A percentile compares a stretch with the other conserved stretches of the same genome.
These are phyloP conservation scores for Comarum palustre DNA, from an alignment of 306 rosid genomes.

Conservation along the genomic window DNA sequence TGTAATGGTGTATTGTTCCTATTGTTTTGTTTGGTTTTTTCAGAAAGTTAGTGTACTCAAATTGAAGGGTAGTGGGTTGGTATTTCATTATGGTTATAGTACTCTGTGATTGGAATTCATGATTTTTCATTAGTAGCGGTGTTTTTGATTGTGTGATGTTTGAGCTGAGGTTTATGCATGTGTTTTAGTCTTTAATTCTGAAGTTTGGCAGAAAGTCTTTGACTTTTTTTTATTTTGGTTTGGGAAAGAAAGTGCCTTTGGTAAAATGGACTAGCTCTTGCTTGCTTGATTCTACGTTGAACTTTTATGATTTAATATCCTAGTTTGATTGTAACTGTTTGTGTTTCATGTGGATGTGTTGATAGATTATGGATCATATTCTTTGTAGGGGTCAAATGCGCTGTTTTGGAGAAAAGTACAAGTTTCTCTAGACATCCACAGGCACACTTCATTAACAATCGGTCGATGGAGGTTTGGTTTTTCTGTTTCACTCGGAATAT, in stretches of 20 bases:
- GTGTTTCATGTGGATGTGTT: slow-evolving; percentile 6
- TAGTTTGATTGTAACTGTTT: neutral
- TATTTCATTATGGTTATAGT: neutral
- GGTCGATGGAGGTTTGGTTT: slow-evolving; percentile 88
- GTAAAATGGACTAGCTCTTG: neutral
- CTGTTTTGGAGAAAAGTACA: slow-evolving; percentile 63
- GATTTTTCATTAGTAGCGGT: neutral
- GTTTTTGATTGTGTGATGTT: neutral
- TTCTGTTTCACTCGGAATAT: slow-evolving; percentile 15
- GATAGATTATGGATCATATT: neutral
- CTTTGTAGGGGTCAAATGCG: slow-evolving; percentile 64
- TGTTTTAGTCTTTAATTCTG: neutral
- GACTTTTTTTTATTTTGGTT: neutral
- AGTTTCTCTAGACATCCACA: slow-evolving; percentile 70
- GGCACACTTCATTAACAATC: slow-evolving; percentile 90
- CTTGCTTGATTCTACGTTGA: neutral
- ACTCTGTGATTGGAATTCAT: slow-evolving; percentile 1
- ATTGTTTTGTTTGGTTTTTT: neutral
- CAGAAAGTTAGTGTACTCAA: neutral
- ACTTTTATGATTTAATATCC: neutral
- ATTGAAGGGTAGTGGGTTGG: neutral
- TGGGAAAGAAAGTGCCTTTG: neutral
- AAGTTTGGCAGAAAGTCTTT: neutral
- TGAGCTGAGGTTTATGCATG: slow-evolving; percentile 9
- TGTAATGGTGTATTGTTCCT: neutral